A percentile compares a stretch with the other conserved stretches of the same genome.
Evolutionary conservation across 805 yeast species (phyloP).

Genomic region (Blastobotrys parvus): DNA sequence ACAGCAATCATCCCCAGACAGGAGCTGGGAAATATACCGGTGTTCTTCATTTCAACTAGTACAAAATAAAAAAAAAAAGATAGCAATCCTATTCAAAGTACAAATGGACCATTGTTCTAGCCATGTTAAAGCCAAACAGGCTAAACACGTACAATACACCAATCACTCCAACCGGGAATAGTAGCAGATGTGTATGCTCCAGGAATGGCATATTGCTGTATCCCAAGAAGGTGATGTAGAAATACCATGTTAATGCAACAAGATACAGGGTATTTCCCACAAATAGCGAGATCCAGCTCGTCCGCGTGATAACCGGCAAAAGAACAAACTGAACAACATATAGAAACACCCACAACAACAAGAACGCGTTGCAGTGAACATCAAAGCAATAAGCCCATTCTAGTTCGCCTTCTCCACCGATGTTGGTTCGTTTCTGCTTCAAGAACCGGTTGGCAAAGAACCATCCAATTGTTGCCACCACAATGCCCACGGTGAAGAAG

Average conservation of each 20-base stretch:
- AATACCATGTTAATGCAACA: conserved; percentile 66
- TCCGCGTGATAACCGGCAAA: conserved; percentile 59
- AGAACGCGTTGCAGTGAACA: conserved; percentile 84
- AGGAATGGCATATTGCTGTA: conserved; percentile 66
- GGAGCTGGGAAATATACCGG: conserved; percentile 12
- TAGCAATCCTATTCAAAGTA: conserved; percentile 29
- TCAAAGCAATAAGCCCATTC: conserved; percentile 97
- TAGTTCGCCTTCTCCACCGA: conserved; percentile 37
- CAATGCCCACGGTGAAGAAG: conserved; percentile 60
- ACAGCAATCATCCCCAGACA: conserved; percentile 8
- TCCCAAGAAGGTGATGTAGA: conserved; percentile 80
- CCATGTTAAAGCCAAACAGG: conserved; percentile 63
- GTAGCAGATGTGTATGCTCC: conserved; percentile 52
- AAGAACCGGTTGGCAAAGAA: conserved; percentile 57
- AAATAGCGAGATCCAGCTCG: conserved; percentile 57
- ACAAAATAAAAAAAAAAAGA: background rate
- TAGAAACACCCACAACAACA: conserved; percentile 67
- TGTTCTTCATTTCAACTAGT: conserved; percentile 15
- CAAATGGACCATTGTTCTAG: conserved; percentile 49
- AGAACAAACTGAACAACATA: conserved; percentile 68
- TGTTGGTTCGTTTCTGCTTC: conserved; percentile 19
- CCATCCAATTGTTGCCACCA: conserved; percentile 71
- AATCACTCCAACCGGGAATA: conserved; percentile 57
- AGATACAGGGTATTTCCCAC: conserved; percentile 76
- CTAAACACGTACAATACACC: conserved; percentile 52